Evolutionary conservation across 192 early-diverging fungal species (phyloP).

Genomic region (Dissophora globulifera): DNA sequence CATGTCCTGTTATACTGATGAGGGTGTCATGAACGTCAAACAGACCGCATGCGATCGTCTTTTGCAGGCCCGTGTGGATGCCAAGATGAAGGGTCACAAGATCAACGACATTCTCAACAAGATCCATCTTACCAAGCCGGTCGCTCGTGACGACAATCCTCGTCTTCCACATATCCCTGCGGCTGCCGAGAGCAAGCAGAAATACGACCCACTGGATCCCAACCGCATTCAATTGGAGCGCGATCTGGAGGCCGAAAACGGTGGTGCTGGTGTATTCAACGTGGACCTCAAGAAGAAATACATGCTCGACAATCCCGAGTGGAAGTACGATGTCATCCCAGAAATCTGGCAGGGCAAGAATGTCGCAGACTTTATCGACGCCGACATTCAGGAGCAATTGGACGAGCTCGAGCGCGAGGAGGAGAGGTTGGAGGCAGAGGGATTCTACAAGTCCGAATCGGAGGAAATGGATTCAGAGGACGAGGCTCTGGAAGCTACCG

Average conservation of each 20-base stretch:
- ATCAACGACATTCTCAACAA: constrained; percentile 94
- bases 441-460: constrained; percentile 87
- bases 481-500: constrained; percentile 77
- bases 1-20: constrained; percentile 93
- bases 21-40: constrained; percentile 97
- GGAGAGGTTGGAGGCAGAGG: constrained; percentile 90
- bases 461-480: constrained; percentile 87
- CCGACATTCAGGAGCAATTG: constrained; percentile 95
- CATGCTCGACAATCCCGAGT: constrained; percentile 82
- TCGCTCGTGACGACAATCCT: constrained; percentile 83
- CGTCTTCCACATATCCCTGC: constrained; percentile 91
- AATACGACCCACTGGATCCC: constrained; percentile 85
- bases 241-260: constrained; percentile 89
- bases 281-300: constrained; percentile 96
- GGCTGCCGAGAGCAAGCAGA: constrained; percentile 70
- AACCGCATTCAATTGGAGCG: constrained; percentile 85
- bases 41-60: constrained; percentile 94
- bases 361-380: constrained; percentile 97
- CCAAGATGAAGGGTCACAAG: constrained; percentile 93
- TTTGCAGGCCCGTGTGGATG: constrained; percentile 90
- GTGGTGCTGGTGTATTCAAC: constrained; percentile 97
- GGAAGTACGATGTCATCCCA: constrained; percentile 98
- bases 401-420: constrained; percentile 97
- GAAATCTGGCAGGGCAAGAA: constrained; percentile 99
- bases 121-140: constrained; percentile 94